These are phyloP conservation scores for Aspergillus campestris DNA, from an alignment of 495 filamentous ascomycete species.

Conservation along the genomic window DNA sequence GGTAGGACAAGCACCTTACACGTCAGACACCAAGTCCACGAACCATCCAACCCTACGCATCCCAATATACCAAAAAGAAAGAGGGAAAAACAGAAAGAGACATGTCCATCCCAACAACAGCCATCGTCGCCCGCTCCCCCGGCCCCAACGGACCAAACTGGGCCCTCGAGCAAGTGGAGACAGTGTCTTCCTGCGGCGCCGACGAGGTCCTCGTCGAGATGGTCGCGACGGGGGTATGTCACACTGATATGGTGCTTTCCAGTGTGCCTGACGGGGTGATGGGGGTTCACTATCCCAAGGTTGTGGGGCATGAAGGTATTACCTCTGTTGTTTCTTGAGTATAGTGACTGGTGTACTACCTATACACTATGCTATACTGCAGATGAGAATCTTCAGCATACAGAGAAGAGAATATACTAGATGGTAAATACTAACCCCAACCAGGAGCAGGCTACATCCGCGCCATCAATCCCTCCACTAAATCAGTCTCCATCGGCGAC, in stretches of 20 bases:
- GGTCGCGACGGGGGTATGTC: constrained; percentile 31
- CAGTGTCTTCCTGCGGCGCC: constrained; percentile 13
- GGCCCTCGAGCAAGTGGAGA: constrained; percentile 20
- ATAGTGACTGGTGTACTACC: neutral
- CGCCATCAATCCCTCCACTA: constrained; percentile 29
- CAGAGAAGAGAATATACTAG: neutral
- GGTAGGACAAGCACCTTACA: too few species aligned
- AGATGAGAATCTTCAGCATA: too few species aligned
- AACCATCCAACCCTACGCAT: too few species aligned
- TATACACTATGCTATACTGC: too few species aligned
- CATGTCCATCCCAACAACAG: constrained; percentile 1
- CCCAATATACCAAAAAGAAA: too few species aligned
- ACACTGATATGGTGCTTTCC: constrained; percentile 27
- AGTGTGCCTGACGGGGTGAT: constrained; percentile 2
- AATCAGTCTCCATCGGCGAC: constrained; percentile 32
- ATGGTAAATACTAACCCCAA: neutral
- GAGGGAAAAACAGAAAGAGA: too few species aligned
- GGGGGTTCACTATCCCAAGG: constrained; percentile 15
- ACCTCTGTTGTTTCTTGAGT: neutral
- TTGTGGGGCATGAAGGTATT: constrained; percentile 21
- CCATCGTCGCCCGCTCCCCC: constrained; percentile 14
- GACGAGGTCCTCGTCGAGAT: constrained; percentile 34
- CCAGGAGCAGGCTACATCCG: constrained; percentile 34
- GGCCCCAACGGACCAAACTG: constrained; percentile 4
- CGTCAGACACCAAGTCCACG: too few species aligned